Percentiles rank a stretch among this genome's conserved stretches.
phyloP scores from a whole-genome alignment of 768 basidiomycete species.

The Pulveroboletus frians region DNA sequence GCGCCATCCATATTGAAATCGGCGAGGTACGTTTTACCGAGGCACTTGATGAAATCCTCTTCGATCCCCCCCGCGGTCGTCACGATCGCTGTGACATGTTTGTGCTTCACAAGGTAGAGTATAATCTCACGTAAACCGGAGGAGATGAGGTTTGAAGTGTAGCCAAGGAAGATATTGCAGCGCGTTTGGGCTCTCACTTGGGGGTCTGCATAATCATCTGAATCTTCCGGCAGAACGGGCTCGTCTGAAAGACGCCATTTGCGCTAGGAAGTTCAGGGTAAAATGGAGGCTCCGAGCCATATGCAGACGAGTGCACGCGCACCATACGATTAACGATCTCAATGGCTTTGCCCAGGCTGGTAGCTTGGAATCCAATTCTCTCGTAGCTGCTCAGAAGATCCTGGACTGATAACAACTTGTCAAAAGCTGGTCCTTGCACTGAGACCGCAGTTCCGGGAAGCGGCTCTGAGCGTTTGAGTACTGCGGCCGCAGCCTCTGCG shows the following conservation, averaged over 20 bases:
- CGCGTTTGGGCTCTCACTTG: slow-evolving; percentile 63
- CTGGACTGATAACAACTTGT: slow-evolving; percentile 58
- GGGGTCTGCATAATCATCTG: slow-evolving; percentile 56
- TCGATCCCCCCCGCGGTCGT: slow-evolving; percentile 98
- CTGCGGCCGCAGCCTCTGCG: slow-evolving; percentile 60
- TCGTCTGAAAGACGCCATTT: slow-evolving; percentile 89
- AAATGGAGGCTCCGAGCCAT: background rate
- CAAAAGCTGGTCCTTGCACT: slow-evolving; percentile 87
- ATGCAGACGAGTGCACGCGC: slow-evolving; percentile 2
- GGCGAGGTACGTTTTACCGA: slow-evolving; percentile 93
- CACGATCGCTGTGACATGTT: slow-evolving; percentile 82
- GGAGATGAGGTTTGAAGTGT: slow-evolving; percentile 97
- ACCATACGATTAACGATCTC: slow-evolving; percentile 94
- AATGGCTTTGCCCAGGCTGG: slow-evolving; percentile 81
- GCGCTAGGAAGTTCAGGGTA: slow-evolving; percentile 43
- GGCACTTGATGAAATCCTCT: slow-evolving; percentile 98
- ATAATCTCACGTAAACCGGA: slow-evolving; percentile 94
- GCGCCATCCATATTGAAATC: slow-evolving; percentile 92
- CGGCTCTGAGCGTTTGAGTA: slow-evolving; percentile 71
- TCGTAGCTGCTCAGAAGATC: slow-evolving; percentile 75
- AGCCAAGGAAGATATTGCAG: slow-evolving; percentile 91
- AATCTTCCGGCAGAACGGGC: slow-evolving; percentile 62
- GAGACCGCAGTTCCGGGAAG: slow-evolving; percentile 58
- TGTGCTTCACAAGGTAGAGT: slow-evolving; percentile 87
- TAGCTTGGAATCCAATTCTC: slow-evolving; percentile 97